Conservation (phyloP, 2,329 filamentous ascomycete species). For the Magnaporthiopsis poae region DNA sequence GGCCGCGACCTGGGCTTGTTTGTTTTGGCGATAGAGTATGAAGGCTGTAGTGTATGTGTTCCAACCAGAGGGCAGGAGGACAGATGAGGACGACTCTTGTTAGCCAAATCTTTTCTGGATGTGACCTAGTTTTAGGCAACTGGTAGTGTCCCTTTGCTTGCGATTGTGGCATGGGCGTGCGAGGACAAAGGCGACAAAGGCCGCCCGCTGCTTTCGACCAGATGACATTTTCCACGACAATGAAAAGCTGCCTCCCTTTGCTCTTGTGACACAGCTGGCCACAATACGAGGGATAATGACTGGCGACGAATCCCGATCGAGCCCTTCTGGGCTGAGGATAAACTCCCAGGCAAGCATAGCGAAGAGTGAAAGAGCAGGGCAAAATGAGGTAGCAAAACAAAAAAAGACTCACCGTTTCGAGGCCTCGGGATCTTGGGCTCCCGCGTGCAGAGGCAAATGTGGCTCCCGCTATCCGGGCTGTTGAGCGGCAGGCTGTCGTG, state of each 20-base stretch:
- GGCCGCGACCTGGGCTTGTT: constrained; percentile 71
- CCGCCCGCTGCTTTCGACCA: background rate
- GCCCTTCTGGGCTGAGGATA: too few species aligned
- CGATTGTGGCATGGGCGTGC: constrained; percentile 2
- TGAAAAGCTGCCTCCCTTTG: background rate
- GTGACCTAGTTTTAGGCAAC: background rate
- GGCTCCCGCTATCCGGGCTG: constrained; percentile 23
- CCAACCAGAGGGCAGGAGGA: background rate
- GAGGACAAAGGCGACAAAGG: background rate
- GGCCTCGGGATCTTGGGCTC: constrained; percentile 49
- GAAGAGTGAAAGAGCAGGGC: constrained; percentile 4
- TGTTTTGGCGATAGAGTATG: constrained; percentile 90
- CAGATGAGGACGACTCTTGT: constrained; percentile 1
- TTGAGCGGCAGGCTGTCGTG: background rate
- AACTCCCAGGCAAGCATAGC: too few species aligned
- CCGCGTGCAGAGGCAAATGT: constrained; percentile 47
- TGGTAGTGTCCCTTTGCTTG: background rate
- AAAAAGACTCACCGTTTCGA: constrained; percentile 42
- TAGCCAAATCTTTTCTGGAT: background rate
- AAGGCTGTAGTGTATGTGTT: constrained; percentile 54
- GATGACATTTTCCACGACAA: background rate
- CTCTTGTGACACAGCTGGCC: background rate
- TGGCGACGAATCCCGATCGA: too few species aligned
- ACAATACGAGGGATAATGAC: background rate
- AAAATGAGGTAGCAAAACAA: constrained; percentile 8